Percentiles rank a stretch among this genome's conserved stretches.
Evolutionary conservation across 2,329 filamentous ascomycete genomes (phyloP).

Genomic region (Sporothrix humicola): DNA sequence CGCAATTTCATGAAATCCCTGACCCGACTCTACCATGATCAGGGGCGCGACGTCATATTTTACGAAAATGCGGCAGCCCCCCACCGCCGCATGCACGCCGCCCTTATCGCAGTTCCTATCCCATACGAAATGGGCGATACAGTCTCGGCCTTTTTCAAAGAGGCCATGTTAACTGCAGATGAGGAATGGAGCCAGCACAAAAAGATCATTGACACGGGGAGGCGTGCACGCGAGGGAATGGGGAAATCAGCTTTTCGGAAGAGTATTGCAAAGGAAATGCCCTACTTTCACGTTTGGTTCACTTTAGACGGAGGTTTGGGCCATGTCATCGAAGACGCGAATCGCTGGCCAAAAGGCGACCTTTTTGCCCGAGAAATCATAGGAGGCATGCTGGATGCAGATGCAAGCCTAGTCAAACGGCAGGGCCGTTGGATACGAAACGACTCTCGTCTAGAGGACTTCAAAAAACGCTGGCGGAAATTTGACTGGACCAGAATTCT

Average conservation of each 20-base stretch:
- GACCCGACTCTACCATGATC: conserved; percentile 91
- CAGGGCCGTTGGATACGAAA: conserved; percentile 83
- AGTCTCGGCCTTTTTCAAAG: conserved; percentile 91
- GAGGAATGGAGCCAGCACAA: conserved; percentile 96
- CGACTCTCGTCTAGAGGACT: conserved; percentile 73
- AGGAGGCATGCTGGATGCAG: conserved; percentile 87
- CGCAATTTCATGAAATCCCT: conserved; percentile 99
- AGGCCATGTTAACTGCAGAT: conserved; percentile 86
- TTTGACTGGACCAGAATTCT: conserved; percentile 83
- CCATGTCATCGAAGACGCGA: conserved; percentile 86
- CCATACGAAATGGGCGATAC: conserved; percentile 91
- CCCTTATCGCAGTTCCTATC: conserved; percentile 83
- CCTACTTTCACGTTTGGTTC: conserved; percentile 98
- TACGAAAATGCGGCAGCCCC: conserved; percentile 95
- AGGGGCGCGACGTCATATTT: conserved; percentile 90
- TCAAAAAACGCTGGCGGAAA: conserved; percentile 84
- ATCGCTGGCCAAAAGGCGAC: conserved; percentile 87
- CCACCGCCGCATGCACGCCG: conserved; percentile 78
- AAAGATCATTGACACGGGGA: conserved; percentile 88
- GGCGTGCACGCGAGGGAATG: conserved; percentile 66
- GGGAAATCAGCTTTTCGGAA: conserved; percentile 83
- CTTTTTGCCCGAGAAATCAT: conserved; percentile 90
- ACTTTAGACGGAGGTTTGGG: conserved; percentile 88
- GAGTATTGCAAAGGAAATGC: conserved; percentile 90
- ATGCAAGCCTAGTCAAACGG: conserved; percentile 82